Conservation (phyloP, 768 basidiomycete species). For the Lactarius quietus region DNA sequence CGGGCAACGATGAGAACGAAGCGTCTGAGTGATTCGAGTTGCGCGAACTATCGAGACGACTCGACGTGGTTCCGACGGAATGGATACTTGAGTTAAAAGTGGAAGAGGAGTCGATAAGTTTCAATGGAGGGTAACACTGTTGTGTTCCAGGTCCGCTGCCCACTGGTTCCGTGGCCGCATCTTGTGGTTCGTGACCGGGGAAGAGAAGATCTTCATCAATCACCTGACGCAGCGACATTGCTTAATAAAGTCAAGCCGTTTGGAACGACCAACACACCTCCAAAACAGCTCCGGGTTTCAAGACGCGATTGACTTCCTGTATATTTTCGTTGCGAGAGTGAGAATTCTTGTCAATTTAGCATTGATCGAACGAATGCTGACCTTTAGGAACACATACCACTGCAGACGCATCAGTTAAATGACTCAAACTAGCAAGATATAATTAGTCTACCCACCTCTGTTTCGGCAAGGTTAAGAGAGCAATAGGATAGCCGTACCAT, state of each 20-base stretch:
- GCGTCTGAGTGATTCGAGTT: not conserved
- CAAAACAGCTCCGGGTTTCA: slow-evolving; percentile 57
- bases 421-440: not conserved
- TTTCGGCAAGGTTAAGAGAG: slow-evolving; percentile 23
- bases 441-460: slow-evolving; percentile 15
- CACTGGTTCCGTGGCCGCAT: no score
- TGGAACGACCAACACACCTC: slow-evolving; percentile 47
- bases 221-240: slow-evolving; percentile 40
- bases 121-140: not conserved
- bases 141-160: not conserved
- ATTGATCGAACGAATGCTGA: slow-evolving; percentile 5
- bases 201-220: slow-evolving; percentile 75
- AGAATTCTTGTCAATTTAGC: slow-evolving; percentile 18
- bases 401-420: not conserved
- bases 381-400: slow-evolving; percentile 25
- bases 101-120: not conserved
- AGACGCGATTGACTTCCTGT: slow-evolving; percentile 65
- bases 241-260: not conserved
- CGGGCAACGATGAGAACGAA: slow-evolving; percentile 3
- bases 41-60: not conserved
- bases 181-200: slow-evolving; percentile 48
- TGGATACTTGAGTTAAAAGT: not conserved
- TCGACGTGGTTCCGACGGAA: not conserved
- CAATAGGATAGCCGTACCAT: slow-evolving; percentile 24
- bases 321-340: slow-evolving; percentile 1